phyloP scores from a whole-genome alignment of 345 rosid species.

The Lepidium aucheri region DNA sequence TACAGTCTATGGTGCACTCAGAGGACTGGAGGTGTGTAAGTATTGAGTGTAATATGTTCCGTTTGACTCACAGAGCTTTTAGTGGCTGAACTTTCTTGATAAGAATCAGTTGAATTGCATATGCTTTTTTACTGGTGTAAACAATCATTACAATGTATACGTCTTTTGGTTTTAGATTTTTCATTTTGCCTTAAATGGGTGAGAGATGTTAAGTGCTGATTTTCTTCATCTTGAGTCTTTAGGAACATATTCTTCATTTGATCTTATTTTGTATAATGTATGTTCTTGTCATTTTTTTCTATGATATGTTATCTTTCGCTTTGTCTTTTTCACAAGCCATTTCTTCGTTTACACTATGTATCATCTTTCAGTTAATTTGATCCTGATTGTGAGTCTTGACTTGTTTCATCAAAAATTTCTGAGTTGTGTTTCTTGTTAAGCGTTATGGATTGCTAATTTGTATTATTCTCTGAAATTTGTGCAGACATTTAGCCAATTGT shows the following conservation, averaged over 20 bases:
- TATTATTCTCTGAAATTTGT: neutral
- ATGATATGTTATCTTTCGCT: neutral
- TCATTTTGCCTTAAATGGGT: neutral
- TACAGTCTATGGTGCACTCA: conserved; percentile 78
- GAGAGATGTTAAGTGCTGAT: neutral
- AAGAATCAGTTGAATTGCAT: neutral
- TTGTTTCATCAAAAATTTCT: neutral
- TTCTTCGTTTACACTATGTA: neutral
- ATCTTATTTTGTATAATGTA: neutral
- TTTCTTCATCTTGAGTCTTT: neutral
- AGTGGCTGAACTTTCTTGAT: neutral
- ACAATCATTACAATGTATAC: neutral
- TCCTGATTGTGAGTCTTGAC: neutral
- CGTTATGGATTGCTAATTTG: neutral
- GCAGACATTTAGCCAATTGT: conserved; percentile 95
- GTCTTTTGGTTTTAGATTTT: neutral
- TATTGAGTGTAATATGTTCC: neutral
- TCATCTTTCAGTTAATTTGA: neutral
- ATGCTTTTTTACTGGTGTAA: neutral
- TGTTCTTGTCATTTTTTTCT: neutral
- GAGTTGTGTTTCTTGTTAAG: neutral
- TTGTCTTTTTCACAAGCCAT: neutral
- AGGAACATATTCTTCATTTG: neutral
- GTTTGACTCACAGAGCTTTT: neutral
- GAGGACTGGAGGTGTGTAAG: conserved; percentile 79